Evolutionary conservation across 768 basidiomycete species (phyloP).

Genomic region (Amanita phalloides): DNA sequence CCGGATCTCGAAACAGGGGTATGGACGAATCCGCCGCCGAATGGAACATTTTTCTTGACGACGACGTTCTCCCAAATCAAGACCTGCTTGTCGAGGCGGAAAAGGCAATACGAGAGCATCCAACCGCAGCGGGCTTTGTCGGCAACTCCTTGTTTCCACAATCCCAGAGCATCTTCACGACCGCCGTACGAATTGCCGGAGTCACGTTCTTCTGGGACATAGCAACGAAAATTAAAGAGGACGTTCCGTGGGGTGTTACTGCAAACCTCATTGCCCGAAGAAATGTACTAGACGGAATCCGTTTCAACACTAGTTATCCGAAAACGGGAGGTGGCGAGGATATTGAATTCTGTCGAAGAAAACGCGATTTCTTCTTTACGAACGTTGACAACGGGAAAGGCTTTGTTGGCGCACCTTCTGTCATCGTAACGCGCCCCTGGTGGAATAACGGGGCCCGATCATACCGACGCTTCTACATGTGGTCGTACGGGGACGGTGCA

Average conservation of each 20-base stretch:
- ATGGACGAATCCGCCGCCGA: slow-evolving; percentile 44
- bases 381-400: slow-evolving; percentile 21
- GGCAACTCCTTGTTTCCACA: slow-evolving; percentile 39
- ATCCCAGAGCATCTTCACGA: slow-evolving; percentile 36
- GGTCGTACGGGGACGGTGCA: slow-evolving; percentile 46
- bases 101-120: slow-evolving; percentile 32
- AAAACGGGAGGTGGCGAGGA: slow-evolving; percentile 60
- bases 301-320: slow-evolving; percentile 37
- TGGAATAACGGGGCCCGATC: slow-evolving; percentile 36
- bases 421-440: slow-evolving; percentile 46
- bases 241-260: slow-evolving; percentile 55
- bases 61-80: slow-evolving; percentile 34
- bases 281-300: slow-evolving; percentile 30
- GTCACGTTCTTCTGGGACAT: slow-evolving; percentile 58
- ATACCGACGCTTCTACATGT: slow-evolving; percentile 46
- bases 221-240: slow-evolving; percentile 32
- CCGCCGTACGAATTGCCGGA: slow-evolving; percentile 44
- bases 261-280: slow-evolving; percentile 46
- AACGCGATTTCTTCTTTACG: slow-evolving; percentile 25
- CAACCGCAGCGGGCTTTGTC: slow-evolving; percentile 42
- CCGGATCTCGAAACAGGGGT: slow-evolving; percentile 44
- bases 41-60: slow-evolving; percentile 52
- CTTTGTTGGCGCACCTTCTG: slow-evolving; percentile 36
- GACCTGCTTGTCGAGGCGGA: slow-evolving; percentile 37
- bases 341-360: slow-evolving; percentile 45